Percentiles rank a stretch among this genome's conserved stretches.
phyloP scores from a whole-genome alignment of 306 rosid genomes.

The Myrica gale region DNA sequence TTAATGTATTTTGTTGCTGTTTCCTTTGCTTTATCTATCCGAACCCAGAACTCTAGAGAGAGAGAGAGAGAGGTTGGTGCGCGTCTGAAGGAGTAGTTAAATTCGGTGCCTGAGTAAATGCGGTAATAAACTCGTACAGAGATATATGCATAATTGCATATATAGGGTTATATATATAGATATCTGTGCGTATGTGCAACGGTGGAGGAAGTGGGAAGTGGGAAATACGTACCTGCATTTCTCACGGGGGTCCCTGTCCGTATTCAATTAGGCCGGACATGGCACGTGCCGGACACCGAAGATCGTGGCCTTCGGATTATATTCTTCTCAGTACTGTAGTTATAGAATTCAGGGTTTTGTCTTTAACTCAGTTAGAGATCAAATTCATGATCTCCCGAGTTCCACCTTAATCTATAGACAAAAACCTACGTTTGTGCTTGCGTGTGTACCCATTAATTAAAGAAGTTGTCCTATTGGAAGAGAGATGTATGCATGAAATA shows the following conservation, averaged over 20 bases:
- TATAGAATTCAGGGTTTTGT: too few relatives aligned
- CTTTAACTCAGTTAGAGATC: too few relatives aligned
- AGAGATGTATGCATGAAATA: too few relatives aligned
- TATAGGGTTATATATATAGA: neutral
- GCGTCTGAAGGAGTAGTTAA: constrained; percentile 11
- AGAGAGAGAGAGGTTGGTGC: constrained; percentile 20
- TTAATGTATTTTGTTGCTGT: neutral
- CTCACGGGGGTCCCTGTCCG: constrained; percentile 10
- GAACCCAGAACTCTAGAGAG: neutral
- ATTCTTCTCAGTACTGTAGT: neutral
- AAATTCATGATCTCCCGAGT: too few relatives aligned
- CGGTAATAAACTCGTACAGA: neutral
- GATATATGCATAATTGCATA: neutral
- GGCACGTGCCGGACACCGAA: constrained; percentile 16
- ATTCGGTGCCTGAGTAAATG: neutral
- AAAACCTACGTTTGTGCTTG: too few relatives aligned
- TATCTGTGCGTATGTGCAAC: neutral
- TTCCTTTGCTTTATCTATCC: neutral
- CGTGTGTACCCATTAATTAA: too few relatives aligned
- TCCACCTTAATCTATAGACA: too few relatives aligned
- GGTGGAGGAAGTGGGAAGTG: too few relatives aligned
- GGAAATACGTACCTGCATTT: constrained; percentile 8
- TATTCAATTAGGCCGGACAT: constrained; percentile 4
- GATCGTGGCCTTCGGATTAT: constrained; percentile 4
- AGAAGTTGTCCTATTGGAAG: too few relatives aligned